Conservation (phyloP, 2,329 filamentous ascomycete genomes). For the Fusarium sp. region DNA sequence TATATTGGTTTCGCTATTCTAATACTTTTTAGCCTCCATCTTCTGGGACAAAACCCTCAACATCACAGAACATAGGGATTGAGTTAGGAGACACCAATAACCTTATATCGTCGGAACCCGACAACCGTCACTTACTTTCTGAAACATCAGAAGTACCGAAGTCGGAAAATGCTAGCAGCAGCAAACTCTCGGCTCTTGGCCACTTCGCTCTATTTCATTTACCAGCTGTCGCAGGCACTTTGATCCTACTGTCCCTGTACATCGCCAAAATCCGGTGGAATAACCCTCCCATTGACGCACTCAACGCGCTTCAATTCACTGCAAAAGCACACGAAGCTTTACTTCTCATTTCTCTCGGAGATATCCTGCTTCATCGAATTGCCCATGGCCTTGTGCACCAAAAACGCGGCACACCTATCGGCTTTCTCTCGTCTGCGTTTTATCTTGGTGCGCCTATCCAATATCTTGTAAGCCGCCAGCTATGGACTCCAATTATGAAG, state of each 20-base stretch:
- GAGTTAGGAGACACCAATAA: neutral
- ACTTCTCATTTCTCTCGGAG: slow-evolving; percentile 5
- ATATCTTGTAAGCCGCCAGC: slow-evolving; percentile 9
- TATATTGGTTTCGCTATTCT: neutral
- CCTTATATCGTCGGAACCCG: neutral
- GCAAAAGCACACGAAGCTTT: slow-evolving; percentile 13
- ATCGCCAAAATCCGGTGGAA: neutral
- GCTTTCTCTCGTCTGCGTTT: slow-evolving; percentile 10
- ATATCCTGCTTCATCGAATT: neutral
- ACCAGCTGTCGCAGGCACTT: neutral
- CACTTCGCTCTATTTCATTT: neutral
- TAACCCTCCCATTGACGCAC: neutral
- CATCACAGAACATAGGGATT: neutral
- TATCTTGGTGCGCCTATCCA: slow-evolving; percentile 3
- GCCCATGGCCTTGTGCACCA: neutral
- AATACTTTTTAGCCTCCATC: neutral
- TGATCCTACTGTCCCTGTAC: neutral
- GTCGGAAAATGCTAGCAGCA: neutral
- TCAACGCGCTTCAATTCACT: slow-evolving; percentile 10
- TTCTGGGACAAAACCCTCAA: neutral
- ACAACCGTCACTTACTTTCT: neutral
- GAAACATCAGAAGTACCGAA: neutral
- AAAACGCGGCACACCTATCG: neutral
- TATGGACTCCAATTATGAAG: neutral
- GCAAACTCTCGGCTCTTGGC: neutral